A percentile compares a stretch with the other conserved stretches of the same genome.
phyloP scores from a whole-genome alignment of 1,139 yeast species.

The Geotrichum bryndzae region DNA sequence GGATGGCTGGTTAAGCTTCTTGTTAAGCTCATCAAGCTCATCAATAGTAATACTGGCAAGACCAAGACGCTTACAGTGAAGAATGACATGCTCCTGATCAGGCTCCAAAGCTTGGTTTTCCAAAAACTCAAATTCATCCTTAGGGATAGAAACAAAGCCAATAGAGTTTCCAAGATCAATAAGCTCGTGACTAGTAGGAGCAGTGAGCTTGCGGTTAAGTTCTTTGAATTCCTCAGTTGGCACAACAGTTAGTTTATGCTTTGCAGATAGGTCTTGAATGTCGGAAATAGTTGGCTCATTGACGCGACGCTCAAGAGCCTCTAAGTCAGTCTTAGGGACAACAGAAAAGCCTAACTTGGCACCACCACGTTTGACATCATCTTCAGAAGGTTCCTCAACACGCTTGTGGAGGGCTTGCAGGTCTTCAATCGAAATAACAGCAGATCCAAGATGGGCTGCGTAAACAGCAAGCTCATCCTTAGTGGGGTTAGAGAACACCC shows the following conservation, averaged over 20 bases:
- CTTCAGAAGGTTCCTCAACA: constrained; percentile 15
- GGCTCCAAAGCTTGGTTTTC: constrained; percentile 29
- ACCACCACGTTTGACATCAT: constrained; percentile 8
- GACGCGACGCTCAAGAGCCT: constrained; percentile 22
- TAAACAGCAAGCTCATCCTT: constrained; percentile 41
- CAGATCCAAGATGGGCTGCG: constrained; percentile 44
- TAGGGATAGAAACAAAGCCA: constrained; percentile 38
- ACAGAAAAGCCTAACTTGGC: constrained; percentile 39
- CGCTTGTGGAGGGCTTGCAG: constrained; percentile 14
- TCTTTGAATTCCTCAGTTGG: constrained; percentile 25
- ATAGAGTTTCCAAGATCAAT: constrained; percentile 34
- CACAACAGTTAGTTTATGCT: constrained; percentile 37
- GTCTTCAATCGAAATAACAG: constrained; percentile 42
- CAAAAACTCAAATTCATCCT: constrained; percentile 34
- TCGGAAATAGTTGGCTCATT: constrained; percentile 13
- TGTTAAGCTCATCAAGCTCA: constrained; percentile 25
- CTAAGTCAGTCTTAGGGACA: constrained; percentile 31
- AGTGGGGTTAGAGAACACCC: constrained; percentile 22
- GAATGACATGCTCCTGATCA: constrained; percentile 24
- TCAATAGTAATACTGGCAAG: constrained; percentile 24
- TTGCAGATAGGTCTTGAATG: constrained; percentile 8
- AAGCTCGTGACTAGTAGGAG: constrained; percentile 32
- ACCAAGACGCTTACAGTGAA: constrained; percentile 32
- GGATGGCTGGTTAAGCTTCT: constrained; percentile 21
- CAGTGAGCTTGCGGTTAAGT: constrained; percentile 22